Evolutionary conservation across 768 basidiomycete genomes (phyloP), one percentile per base, ranked within the genome.

Genomic region (Boletellus ananas): DNA sequence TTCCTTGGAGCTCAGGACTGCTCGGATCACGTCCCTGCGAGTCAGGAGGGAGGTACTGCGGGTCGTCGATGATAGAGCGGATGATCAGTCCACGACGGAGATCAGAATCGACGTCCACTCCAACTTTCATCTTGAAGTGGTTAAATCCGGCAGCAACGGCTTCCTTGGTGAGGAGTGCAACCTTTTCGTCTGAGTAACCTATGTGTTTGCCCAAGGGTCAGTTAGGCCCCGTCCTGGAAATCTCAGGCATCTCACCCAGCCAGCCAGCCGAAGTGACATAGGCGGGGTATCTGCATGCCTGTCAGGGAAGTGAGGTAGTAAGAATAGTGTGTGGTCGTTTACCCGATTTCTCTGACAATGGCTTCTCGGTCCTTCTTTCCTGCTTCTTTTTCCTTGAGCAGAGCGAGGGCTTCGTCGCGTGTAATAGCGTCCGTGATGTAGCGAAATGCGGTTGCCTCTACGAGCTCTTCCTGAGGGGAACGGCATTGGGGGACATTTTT

Each of bases 41-140:
- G 9, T 78, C 82, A 0, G 76, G 59, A 12, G 90, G 90, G 35
- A 91, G 80, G 64, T 88, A 84, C 54, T 82, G 79, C 4, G 92
- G 90, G 71, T 97, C 85, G 62, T 98, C 95, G 66, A 98, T 96
- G 70, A 97, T 89, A 41, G 88, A 90, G 49, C 95, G 84, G 58
- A 98, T 94, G 61, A 97, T 77, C 60, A 79, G 80, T 18, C 92
- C 91, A 47, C 94, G 84, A 43, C 92, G 85, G 45, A 94, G 74
- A 70, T 96, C 95, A 65, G 85, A 82, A 34, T 83, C 79, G 49
- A 80, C 75, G 69, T 89, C 78, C 21, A 87, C 85, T 46, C 95
- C 95, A 57, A 98, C 95, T 74, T 97, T 98, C 85, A 97, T 94
- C 73, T 97, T 97, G 81, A 98, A 98, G 72, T 96, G 94, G 72